These are phyloP conservation scores for Penicillium sp. DNA, from an alignment of 2,329 filamentous ascomycete species.

Conservation along the genomic window DNA sequence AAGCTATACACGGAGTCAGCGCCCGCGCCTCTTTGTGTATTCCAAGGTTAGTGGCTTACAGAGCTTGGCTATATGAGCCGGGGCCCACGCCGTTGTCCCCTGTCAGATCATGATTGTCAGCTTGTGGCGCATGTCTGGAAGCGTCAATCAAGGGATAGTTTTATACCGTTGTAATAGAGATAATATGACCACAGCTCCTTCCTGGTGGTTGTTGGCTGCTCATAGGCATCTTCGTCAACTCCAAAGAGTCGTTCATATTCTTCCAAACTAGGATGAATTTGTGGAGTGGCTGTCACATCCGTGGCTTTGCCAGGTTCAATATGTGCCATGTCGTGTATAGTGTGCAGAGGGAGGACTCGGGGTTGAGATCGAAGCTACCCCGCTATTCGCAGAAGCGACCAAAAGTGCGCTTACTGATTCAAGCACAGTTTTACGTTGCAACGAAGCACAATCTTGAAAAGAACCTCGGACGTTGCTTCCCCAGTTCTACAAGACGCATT, in stretches of 20 bases:
- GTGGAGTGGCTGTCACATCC: constrained; percentile 10
- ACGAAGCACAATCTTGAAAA: background rate
- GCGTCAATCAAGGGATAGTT: background rate
- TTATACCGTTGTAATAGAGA: constrained; percentile 45
- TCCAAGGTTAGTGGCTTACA: constrained; percentile 22
- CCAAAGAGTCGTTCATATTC: constrained; percentile 41
- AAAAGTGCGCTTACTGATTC: background rate
- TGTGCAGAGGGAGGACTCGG: background rate
- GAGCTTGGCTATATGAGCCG: constrained; percentile 42
- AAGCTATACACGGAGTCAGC: constrained; percentile 28
- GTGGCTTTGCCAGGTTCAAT: constrained; percentile 5
- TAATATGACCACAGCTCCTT: constrained; percentile 48
- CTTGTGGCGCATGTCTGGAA: too few species aligned
- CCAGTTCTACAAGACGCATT: background rate
- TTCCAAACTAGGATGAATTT: constrained; percentile 18
- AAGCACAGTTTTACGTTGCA: background rate
- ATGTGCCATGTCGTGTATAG: background rate
- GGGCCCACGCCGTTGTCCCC: constrained; percentile 48
- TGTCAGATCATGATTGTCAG: constrained; percentile 11
- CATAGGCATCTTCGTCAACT: constrained; percentile 36
- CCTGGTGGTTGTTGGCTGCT: constrained; percentile 43
- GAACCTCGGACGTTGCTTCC: too few species aligned
- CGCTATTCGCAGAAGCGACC: background rate
- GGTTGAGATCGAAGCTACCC: background rate
- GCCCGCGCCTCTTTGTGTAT: background rate